phyloP scores from a whole-genome alignment of 1,284 basidiomycete genomes.

The Golubevia pallescens region DNA sequence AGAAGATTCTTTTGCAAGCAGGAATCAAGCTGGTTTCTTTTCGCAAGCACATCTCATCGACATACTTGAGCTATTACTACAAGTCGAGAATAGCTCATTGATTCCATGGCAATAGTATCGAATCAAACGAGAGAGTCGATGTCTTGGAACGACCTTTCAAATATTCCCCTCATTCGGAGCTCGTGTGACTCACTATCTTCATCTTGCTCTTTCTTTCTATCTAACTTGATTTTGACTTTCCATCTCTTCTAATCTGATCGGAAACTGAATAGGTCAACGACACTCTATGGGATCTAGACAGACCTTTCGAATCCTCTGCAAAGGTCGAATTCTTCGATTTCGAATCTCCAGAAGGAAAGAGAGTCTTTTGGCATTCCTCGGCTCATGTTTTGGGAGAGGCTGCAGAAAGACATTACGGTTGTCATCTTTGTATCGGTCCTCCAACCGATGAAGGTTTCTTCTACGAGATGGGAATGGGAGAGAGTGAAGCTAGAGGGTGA shows the following conservation, averaged over 20 bases:
- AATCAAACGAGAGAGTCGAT: too few species aligned
- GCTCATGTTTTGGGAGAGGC: conserved; percentile 99
- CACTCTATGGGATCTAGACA: conserved; percentile 89
- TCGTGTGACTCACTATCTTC: neutral
- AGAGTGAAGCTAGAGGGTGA: conserved; percentile 28
- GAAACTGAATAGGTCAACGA: conserved; percentile 75
- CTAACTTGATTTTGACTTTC: neutral
- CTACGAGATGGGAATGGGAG: conserved; percentile 83
- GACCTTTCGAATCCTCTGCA: conserved; percentile 84
- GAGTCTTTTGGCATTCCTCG: conserved; percentile 98
- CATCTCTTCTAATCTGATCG: neutral
- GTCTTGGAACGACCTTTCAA: too few species aligned
- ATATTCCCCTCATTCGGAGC: too few species aligned
- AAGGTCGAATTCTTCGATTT: conserved; percentile 90
- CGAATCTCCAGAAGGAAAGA: conserved; percentile 83
- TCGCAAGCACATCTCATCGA: too few species aligned
- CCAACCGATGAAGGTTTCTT: conserved; percentile 99
- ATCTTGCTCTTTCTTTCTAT: neutral
- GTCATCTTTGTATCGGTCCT: conserved; percentile 95
- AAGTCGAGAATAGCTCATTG: neutral
- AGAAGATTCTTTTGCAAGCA: too few species aligned
- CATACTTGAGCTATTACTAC: too few species aligned
- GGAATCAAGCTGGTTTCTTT: too few species aligned
- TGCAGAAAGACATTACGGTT: conserved; percentile 93
- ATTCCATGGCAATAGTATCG: neutral